Conservation (phyloP, 164 flowering plant genomes). For the Macadamia integrifolia region DNA sequence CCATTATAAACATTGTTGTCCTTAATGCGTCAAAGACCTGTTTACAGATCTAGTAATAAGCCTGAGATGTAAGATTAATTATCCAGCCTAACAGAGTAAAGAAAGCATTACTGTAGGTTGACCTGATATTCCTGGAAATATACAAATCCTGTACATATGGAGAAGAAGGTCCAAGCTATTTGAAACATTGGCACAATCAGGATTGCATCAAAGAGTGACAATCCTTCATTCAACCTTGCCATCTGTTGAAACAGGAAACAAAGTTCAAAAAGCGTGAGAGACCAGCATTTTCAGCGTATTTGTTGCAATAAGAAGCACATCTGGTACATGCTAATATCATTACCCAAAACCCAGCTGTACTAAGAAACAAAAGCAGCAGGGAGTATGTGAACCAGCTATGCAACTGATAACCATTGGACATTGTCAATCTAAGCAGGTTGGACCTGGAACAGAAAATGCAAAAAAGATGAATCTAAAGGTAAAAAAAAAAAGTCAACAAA, state of each 20-base stretch:
- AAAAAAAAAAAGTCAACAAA: neutral
- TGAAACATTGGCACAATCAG: constrained; percentile 98
- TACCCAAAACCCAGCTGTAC: constrained; percentile 99
- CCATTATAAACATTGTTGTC: constrained; percentile 83
- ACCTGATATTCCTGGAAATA: constrained; percentile 99
- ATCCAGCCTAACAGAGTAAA: neutral
- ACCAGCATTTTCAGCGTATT: neutral
- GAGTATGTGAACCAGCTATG: constrained; percentile 97
- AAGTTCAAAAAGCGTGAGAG: constrained; percentile 4
- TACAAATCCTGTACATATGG: constrained; percentile 93
- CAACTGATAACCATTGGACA: constrained; percentile 71
- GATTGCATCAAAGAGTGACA: constrained; percentile 89
- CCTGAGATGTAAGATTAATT: constrained; percentile 1
- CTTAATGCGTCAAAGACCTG: constrained; percentile 86
- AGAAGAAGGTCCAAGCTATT: constrained; percentile 96
- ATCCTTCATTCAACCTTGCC: constrained; percentile 94
- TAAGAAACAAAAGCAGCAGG: constrained; percentile 76
- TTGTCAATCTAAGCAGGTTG: constrained; percentile 73
- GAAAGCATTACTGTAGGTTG: constrained; percentile 5
- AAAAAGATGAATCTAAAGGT: constrained; percentile 7
- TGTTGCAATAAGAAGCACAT: neutral
- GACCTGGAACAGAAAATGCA: constrained; percentile 50
- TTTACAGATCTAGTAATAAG: constrained; percentile 6
- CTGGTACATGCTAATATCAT: constrained; percentile 5
- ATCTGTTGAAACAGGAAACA: constrained; percentile 48